Evolutionary conservation across 2,329 filamentous ascomycete genomes (phyloP), one percentile per base, ranked within the genome.

Genomic region (Amauroascus niger): DNA sequence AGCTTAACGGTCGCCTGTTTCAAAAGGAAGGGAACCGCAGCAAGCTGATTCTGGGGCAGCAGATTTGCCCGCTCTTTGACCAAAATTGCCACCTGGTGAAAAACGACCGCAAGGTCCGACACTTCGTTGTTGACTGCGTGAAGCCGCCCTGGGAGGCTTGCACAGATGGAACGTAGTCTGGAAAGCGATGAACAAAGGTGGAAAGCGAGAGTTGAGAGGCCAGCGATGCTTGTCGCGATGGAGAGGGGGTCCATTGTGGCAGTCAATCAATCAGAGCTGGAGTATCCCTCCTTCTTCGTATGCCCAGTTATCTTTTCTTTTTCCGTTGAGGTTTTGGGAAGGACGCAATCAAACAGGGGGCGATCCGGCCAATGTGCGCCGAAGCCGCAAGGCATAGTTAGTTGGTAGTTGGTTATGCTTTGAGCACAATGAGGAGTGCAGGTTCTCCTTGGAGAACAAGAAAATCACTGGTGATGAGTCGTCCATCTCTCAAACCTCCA

Each of bases 71-170:
- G 57, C 18, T 62, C 57, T 49, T 59, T 54, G 8, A 63, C 39
- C n/a, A 65, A 48, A 3, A 54, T 22, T n/a, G 58, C 58, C 20
- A 66, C 52, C 32, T 65, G 61, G 26, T 57, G 53, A 14, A 66
- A 57, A 22, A 67, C 64, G 3, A 65, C 49, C 50, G 65, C 60
- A 24, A 67, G 56, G 52, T 67, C 64, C 9, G 52, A 49, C 53
- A 65, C 62, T 54, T 68, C 64, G 49, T 67, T 67, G 32, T 62
- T 61, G 39, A 67, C 52, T 3, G 66, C 64, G 52, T 65, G 60
- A 6, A 63, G 45, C 18, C 64, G 60, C 1, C 64, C 65, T 3
- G 65, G 64, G 20, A 68, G 49, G 8, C 48, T 57, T 26, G 58
- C 59, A 57, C 60, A 62, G 6, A 63, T 40, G 6, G 57, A 59